Base-by-base conservation (phyloP, 1,284 basidiomycete species). In the Sanguinoderma infundibulare region DNA sequence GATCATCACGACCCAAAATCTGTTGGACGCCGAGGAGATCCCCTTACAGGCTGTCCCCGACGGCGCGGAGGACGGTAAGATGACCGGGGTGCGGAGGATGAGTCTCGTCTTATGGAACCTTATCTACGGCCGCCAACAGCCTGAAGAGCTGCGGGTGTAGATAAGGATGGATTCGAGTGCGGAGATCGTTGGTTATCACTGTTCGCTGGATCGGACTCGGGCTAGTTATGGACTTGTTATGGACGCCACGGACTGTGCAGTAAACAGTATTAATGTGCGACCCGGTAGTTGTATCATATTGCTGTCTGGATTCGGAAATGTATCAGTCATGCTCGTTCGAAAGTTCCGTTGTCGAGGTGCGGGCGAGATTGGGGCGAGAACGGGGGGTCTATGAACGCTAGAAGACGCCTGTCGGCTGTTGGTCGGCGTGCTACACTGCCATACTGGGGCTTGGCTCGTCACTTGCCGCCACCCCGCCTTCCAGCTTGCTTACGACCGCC, bases 1-100 rank as follows among this genome's bases (percentile, higher is more conserved):
- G 17, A 32, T 67, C 26, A 55, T 53, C 36, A 59, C 65, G 38
- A 60, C 63, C 8, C 63, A 67, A 4, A n/a, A 51, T 9, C 58
- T 66, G 34, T 51, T 32, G 34, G 62, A n/a, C n/a, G n/a, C n/a
- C n/a, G n/a, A 56, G 20, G 17, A 36, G 6, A 6, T 24, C 5
- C 20, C 34, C 14, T 24, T 24, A 22, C 49, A 51, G 30, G 20
- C 34, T 20, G 49, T 24, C n/a, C n/a, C n/a, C 20, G 49, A 22
- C 1, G 28, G 4, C 10, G 30, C 28, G 30, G 28, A 49, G 22
- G 32, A 34, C 5, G 32, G 12, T 20, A 35, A 51, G 34, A 20
- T 35, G 49, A 35, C 17, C n/a, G 34, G 32, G 20, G 32, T 32
- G 5, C 34, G 35, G 49, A 50, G 28, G 34, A 14, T 46, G n/a